Conservation (phyloP, 2,329 filamentous ascomycete species). For the Paraphoma chrysanthemicola region DNA sequence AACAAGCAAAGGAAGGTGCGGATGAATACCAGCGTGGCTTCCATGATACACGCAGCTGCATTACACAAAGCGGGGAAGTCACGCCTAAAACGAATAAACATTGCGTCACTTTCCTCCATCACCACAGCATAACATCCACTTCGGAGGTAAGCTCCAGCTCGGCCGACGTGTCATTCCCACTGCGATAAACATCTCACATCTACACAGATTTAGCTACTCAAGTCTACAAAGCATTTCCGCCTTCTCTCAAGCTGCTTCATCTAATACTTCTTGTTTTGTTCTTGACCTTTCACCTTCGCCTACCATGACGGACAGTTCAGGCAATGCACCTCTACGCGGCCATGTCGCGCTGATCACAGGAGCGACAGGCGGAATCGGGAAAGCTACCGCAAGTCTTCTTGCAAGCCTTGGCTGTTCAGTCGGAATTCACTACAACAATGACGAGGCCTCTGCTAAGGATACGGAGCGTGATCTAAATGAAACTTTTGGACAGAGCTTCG, state of each 20-base stretch:
- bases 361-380: conserved; percentile 55
- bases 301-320: not conserved
- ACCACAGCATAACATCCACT: too few species aligned
- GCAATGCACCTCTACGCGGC: conserved; percentile 12
- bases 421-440: conserved; percentile 53
- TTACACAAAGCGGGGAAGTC: not conserved
- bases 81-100: not conserved
- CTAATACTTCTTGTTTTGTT: too few species aligned
- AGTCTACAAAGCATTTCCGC: too few species aligned
- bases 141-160: too few species aligned
- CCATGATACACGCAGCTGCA: not conserved
- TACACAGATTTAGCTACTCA: too few species aligned
- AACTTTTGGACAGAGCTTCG: conserved; percentile 26
- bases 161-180: too few species aligned
- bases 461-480: conserved; percentile 30
- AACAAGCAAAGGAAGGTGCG: too few species aligned
- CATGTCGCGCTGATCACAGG: conserved; percentile 51
- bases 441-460: conserved; percentile 29
- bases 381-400: conserved; percentile 50
- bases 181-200: too few species aligned
- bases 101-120: not conserved
- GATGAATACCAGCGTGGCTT: too few species aligned
- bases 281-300: not conserved
- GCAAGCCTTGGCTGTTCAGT: conserved; percentile 52
- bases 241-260: too few species aligned